Evolutionary conservation across 208 protist species (phyloP).

Genomic region (Crithidia expoeki): DNA sequence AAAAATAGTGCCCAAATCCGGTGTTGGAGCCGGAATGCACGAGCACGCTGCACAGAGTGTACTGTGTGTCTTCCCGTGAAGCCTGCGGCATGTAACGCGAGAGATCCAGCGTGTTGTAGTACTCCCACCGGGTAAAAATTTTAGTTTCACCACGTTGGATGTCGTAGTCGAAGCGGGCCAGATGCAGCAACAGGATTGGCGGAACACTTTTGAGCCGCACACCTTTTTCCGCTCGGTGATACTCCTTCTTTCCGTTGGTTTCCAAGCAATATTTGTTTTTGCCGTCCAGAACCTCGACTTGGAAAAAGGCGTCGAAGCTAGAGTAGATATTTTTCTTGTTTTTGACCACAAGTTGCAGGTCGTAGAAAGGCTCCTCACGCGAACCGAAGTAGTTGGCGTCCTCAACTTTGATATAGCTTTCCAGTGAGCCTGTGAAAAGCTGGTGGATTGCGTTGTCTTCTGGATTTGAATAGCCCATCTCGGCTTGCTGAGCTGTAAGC

Average conservation of each 20-base stretch:
- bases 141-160: constrained; percentile 82
- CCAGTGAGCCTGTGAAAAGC: constrained; percentile 75
- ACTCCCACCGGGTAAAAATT: constrained; percentile 87
- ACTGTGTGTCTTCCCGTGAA: constrained; percentile 66
- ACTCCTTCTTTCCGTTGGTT: constrained; percentile 71
- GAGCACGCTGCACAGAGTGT: constrained; percentile 88
- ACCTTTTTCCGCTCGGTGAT: constrained; percentile 89
- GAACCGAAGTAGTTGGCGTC: constrained; percentile 83
- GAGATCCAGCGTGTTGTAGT: constrained; percentile 84
- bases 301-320: constrained; percentile 87
- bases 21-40: constrained; percentile 90
- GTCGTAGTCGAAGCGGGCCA: constrained; percentile 93
- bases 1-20: constrained; percentile 91
- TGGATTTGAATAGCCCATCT: constrained; percentile 4
- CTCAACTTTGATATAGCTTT: constrained; percentile 87
- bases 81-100: constrained; percentile 83
- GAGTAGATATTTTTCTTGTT: constrained; percentile 84
- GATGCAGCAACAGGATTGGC: constrained; percentile 88
- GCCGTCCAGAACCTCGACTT: constrained; percentile 91
- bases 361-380: constrained; percentile 89
- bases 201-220: constrained; percentile 80
- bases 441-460: constrained; percentile 74
- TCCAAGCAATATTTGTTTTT: constrained; percentile 94
- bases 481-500: constrained; percentile 43
- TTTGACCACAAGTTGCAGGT: constrained; percentile 92